These are phyloP conservation scores for Clavaria fumosa DNA, from an alignment of 768 basidiomycete species.

Conservation along the genomic window DNA sequence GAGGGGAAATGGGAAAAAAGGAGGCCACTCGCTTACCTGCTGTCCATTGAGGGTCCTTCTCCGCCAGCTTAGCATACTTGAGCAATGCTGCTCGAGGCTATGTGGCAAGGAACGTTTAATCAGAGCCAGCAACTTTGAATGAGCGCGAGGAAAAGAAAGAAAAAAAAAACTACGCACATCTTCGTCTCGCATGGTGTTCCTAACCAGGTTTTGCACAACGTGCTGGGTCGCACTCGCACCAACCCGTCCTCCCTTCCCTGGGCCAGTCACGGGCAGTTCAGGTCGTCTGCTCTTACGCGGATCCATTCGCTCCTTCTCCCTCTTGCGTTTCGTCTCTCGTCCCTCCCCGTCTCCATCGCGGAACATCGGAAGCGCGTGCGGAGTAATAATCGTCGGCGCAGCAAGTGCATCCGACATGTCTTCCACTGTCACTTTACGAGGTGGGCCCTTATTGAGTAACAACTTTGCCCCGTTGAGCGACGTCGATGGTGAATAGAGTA, in stretches of 20 bases:
- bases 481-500: slow-evolving; percentile 82
- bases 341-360: slow-evolving; percentile 61
- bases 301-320: slow-evolving; percentile 79
- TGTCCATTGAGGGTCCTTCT: slow-evolving; percentile 74
- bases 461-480: slow-evolving; percentile 90
- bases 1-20: slow-evolving; percentile 9
- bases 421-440: slow-evolving; percentile 66
- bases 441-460: slow-evolving; percentile 73
- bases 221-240: slow-evolving; percentile 97
- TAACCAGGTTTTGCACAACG: slow-evolving; percentile 86
- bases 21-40: slow-evolving; percentile 40
- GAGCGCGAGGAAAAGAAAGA: slow-evolving; percentile 10
- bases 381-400: slow-evolving; percentile 80
- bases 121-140: not conserved
- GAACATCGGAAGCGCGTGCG: slow-evolving; percentile 87
- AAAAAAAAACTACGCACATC: slow-evolving; percentile 57
- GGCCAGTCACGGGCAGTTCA: slow-evolving; percentile 83
- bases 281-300: slow-evolving; percentile 86
- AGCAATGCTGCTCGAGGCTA: slow-evolving; percentile 96
- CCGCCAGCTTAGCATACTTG: slow-evolving; percentile 71
- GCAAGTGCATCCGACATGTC: slow-evolving; percentile 80
- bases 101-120: slow-evolving; percentile 9
- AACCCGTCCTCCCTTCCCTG: slow-evolving; percentile 85
- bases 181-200: slow-evolving; percentile 81
- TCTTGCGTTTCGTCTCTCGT: slow-evolving; percentile 69